phyloP scores from a whole-genome alignment of 2,329 filamentous ascomycete species.

The Madurella fahalii region DNA sequence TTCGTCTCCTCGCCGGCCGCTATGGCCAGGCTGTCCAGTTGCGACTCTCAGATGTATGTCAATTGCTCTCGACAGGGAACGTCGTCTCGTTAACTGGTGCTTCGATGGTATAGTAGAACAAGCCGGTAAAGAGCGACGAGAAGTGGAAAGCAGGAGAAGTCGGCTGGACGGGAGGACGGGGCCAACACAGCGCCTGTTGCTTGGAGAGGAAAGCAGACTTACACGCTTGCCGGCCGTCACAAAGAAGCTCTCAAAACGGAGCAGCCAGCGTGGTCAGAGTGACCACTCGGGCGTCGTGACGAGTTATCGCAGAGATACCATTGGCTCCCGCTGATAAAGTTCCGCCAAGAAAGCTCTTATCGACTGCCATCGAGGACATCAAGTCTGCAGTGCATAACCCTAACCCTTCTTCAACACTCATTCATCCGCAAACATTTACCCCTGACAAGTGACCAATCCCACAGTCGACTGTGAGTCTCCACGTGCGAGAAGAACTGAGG shows the following conservation, averaged over 20 bases:
- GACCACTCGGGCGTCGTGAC: not conserved
- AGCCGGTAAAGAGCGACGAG: slow-evolving; percentile 17
- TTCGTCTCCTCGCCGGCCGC: slow-evolving; percentile 12
- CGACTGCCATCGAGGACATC: not conserved
- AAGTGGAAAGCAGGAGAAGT: slow-evolving; percentile 3
- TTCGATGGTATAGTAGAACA: not conserved
- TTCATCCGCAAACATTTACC: not conserved
- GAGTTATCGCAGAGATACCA: slow-evolving; percentile 3
- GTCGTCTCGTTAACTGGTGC: not conserved
- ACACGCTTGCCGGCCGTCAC: slow-evolving; percentile 5
- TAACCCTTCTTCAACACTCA: not conserved
- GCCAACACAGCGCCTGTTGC: not conserved
- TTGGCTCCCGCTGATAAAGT: not conserved
- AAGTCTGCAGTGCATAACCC: not conserved
- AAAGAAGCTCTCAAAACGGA: slow-evolving; percentile 8
- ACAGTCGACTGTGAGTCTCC: not conserved
- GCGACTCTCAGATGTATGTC: not conserved
- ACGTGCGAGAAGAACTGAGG: too few relatives aligned
- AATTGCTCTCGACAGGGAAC: slow-evolving; percentile 7
- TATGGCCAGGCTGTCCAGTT: slow-evolving; percentile 15
- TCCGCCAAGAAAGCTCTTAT: slow-evolving; percentile 3
- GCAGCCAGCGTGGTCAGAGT: slow-evolving; percentile 25
- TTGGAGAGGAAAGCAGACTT: slow-evolving; percentile 10
- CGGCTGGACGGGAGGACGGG: not conserved
- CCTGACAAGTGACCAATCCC: not conserved